Base-by-base conservation (phyloP, 208 protist species). In the Trypanosoma congolense region DNA sequence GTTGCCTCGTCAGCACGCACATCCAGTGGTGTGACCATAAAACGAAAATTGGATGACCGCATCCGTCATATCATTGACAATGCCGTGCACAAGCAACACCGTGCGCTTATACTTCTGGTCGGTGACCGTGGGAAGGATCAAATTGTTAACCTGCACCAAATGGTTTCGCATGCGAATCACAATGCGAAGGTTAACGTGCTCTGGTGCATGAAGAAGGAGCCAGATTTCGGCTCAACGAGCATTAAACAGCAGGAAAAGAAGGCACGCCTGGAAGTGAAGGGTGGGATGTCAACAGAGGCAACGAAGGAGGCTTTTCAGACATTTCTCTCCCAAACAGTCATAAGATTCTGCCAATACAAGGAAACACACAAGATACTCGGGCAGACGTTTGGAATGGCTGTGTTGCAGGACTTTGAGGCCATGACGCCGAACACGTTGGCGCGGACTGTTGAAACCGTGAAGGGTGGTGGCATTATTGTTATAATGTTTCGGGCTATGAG, bases 171-270 rank as follows among this genome's bases (percentile, higher is more conserved):
- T 59, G 93, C 97, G 3, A 79, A 84, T 28, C 95, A 98, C 45
- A 97, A 94, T 75, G 81, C 90, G 0, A 90, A 98, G 55, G 97
- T 98, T 21, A 95, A 77, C 36, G 87, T 99, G 42, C 85, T 99
- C 30, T 99, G 98, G 98, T 99, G 98, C 81, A 99, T 99, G 93
- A 99, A 99, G 75, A 97, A 99, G 63, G 97, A 99, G 24, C 93
- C 98, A 9, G 96, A 97, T 60, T 99, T 99, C 69, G 93, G 85
- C 38, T 97, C 86, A 2, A 93, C 85, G 0, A 76, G 87, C 30
- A 77, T 80, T 33, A 96, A 98, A 69, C 90, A 97, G 79, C 85
- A 97, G 47, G 97, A 98, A 71, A 77, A 80, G 33, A 76, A 95
- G 31, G 90, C 97, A 1, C 97, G 98, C 12, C 95, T 97, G 38